Evolutionary conservation across 768 basidiomycete genomes (phyloP).

Genomic region (Coprinellus micaceus): DNA sequence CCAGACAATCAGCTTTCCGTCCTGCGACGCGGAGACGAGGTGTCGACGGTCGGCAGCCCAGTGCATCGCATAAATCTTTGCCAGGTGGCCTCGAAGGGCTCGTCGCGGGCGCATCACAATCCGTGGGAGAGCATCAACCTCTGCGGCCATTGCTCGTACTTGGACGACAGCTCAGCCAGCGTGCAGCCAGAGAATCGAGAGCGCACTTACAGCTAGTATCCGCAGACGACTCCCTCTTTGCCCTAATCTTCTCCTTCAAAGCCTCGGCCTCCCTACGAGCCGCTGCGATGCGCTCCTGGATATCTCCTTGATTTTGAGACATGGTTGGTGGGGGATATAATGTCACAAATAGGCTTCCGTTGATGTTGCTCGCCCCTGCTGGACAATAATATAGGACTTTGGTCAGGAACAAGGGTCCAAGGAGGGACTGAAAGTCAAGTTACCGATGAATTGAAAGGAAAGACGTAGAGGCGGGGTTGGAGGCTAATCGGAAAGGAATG

Average conservation of each 20-base stretch:
- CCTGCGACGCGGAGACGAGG: slow-evolving; percentile 98
- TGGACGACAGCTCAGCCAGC: slow-evolving; percentile 16
- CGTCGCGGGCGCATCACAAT: slow-evolving; percentile 96
- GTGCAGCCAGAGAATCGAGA: slow-evolving; percentile 4
- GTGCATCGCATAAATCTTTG: slow-evolving; percentile 99
- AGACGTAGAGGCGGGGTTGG: neutral
- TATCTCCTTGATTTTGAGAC: slow-evolving; percentile 80
- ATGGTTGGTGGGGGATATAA: slow-evolving; percentile 32
- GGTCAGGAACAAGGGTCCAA: slow-evolving; percentile 7
- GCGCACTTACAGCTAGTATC: slow-evolving; percentile 86
- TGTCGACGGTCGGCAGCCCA: slow-evolving; percentile 97
- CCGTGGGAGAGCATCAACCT: slow-evolving; percentile 92
- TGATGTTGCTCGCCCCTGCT: slow-evolving; percentile 5
- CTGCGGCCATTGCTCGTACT: slow-evolving; percentile 99
- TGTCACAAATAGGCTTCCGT: slow-evolving; percentile 1
- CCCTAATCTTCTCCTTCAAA: slow-evolving; percentile 97
- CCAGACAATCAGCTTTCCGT: slow-evolving; percentile 99
- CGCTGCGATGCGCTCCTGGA: slow-evolving; percentile 91
- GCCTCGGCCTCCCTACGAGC: slow-evolving; percentile 95
- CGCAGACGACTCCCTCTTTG: slow-evolving; percentile 94
- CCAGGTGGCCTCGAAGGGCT: slow-evolving; percentile 93
- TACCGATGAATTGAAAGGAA: neutral
- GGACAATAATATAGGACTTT: slow-evolving; percentile 11
- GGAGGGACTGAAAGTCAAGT: neutral
- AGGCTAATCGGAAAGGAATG: neutral